Evolutionary conservation across 768 basidiomycete species (phyloP), one percentile per base, ranked within the genome.

Genomic region (Mycena indigotica): DNA sequence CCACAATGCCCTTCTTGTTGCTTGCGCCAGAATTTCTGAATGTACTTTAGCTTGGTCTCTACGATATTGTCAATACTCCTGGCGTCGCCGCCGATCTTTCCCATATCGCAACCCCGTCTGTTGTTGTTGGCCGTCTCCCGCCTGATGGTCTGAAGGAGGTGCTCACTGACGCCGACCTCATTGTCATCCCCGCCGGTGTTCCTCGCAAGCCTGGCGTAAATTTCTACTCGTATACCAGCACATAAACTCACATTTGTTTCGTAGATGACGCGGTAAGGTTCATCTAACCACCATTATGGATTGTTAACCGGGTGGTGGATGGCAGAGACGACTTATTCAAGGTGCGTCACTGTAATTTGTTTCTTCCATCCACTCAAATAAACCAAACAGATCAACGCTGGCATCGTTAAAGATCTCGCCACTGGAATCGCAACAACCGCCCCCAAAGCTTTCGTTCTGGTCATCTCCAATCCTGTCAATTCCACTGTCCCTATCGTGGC

Each of bases 401-500:
- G 94, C 46, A 99, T 99, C 71, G 91, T 98, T 57, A 88, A 88
- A 66, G 93, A 93, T 68, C 86, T 99, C 57, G 96, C 95, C 16
- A 88, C 85, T 30, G 95, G 91, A 28, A 91, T 95, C 66, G 95
- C 96, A 16, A 86, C 82, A 16, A 70, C 76, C 49, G 84, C 85
- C 40, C 96, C 96, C 58, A 95, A 94, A 69, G 97, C 97, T 21
- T 89, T 90, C 67, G 85, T 98, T 44, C 85, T 95, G 49, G 95
- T 99, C 65, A 98, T 99, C 74, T 96, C 97, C 66, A 99, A 99
- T 81, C 97, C 97, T 28, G 96, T 99, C 71, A 98, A 99, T 84
- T 98, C 96, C 40, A 98, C 97, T 35, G 96, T 98, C 35, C 97
- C 97, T 48, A 93, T 99, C 69, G 93, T 94, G 45, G 93, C 86